These are phyloP conservation scores for Stephania cephalantha DNA, from an alignment of 164 flowering plant species.

Conservation along the genomic window DNA sequence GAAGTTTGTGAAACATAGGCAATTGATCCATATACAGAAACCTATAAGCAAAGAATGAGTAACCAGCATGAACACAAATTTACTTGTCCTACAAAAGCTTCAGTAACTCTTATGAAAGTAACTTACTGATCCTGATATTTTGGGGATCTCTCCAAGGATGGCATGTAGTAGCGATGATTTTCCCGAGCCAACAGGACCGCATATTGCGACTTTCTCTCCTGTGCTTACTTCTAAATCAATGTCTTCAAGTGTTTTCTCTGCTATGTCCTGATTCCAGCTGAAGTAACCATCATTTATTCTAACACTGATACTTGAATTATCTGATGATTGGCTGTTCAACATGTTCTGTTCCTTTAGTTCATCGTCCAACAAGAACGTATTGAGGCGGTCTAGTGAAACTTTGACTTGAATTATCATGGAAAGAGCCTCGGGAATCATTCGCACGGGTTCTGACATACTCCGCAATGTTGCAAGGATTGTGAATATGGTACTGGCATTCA, in stretches of 20 bases:
- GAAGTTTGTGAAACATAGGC: constrained; percentile 86
- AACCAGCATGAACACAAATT: neutral
- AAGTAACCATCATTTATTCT: neutral
- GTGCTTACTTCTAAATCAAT: constrained; percentile 21
- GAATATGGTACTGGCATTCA: constrained; percentile 73
- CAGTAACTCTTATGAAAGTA: neutral
- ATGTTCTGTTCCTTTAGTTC: constrained; percentile 43
- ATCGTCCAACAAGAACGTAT: constrained; percentile 50
- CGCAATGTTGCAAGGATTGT: constrained; percentile 62
- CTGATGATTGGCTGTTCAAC: neutral
- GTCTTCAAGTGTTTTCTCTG: neutral
- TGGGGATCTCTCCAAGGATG: constrained; percentile 80
- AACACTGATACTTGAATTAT: neutral
- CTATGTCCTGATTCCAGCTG: neutral
- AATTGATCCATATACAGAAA: constrained; percentile 48
- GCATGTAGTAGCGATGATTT: constrained; percentile 76
- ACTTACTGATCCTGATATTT: constrained; percentile 70
- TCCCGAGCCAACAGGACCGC: constrained; percentile 91
- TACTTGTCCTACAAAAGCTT: neutral
- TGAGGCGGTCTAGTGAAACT: constrained; percentile 66
- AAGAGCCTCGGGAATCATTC: constrained; percentile 65
- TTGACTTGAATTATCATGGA: constrained; percentile 60
- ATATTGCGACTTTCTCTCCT: constrained; percentile 70
- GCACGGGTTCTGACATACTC: constrained; percentile 63
- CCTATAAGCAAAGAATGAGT: constrained; percentile 29